These are phyloP conservation scores for Pichia sporocuriosa DNA, from an alignment of 805 yeast genomes.

Conservation along the genomic window DNA sequence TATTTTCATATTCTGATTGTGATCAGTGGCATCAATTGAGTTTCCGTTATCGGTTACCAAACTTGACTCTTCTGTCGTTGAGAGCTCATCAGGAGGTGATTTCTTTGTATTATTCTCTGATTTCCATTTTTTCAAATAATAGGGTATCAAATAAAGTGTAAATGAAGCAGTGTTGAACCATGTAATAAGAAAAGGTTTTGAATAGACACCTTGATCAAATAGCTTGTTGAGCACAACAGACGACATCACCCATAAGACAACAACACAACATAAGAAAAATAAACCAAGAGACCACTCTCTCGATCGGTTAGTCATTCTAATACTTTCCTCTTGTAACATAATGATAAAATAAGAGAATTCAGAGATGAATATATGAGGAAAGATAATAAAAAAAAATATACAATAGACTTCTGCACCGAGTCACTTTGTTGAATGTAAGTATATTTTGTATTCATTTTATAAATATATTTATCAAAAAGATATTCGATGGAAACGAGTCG, in stretches of 20 bases:
- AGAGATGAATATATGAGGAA: no score
- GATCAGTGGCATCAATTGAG: no score
- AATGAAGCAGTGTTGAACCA: constrained; percentile 87
- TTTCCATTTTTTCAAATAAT: constrained; percentile 21
- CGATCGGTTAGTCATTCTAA: constrained; percentile 6
- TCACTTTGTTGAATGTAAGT: no score
- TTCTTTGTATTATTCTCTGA: constrained; percentile 4
- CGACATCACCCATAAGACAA: constrained; percentile 84
- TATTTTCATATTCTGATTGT: background rate
- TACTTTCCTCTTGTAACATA: no score
- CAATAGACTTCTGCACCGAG: no score
- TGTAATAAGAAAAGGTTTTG: constrained; percentile 90
- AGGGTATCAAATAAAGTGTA: constrained; percentile 67
- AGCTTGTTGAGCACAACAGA: constrained; percentile 77
- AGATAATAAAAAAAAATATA: no score
- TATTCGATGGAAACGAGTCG: no score
- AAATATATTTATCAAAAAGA: no score
- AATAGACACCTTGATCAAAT: constrained; percentile 57
- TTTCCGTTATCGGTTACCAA: background rate
- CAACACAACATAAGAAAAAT: constrained; percentile 64
- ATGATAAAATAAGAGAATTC: no score
- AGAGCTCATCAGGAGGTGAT: background rate
- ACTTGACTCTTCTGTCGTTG: constrained; percentile 3
- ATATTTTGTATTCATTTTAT: no score
- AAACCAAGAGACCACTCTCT: constrained; percentile 73